Evolutionary conservation across 345 rosid species (phyloP), one percentile per base, ranked within the genome.

Genomic region (Eucalyptus pauciflora): DNA sequence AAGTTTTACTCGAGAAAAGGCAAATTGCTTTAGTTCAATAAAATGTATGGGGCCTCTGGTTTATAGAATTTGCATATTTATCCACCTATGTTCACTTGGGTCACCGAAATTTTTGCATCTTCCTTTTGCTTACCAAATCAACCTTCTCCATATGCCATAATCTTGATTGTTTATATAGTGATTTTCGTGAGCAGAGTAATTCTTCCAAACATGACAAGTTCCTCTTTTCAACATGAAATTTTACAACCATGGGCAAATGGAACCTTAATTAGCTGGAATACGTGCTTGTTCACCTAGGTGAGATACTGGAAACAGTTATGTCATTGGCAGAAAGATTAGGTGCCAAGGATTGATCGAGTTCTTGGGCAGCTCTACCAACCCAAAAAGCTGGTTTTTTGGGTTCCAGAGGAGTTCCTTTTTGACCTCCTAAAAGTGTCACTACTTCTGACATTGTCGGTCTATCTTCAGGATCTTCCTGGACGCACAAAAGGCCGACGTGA

Each of bases 401-500:
- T 13, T 87, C 86, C 3, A 90, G 88, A 83, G 89, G 90, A 50
- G 87, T 22, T 4, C 76, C 48, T 5, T 90, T 27, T 49, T 92
- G 93, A 83, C 91, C 92, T 80, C 91, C 89, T 62, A 94, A 64
- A 88, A 94, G 90, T 25, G 90, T 45, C 37, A 93, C 90, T 5
- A 90, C 93, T n/a, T 91, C 88, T 20, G 94, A 89, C 94, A 94
- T 94, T 62, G 93, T 92, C 24, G 96, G 96, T 85, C 95, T 91
- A 33, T 89, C 91, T 25, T 86, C 91, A 16, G 33, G 22, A 20
- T 69, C 64, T 87, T 69, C 86, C 22, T 85, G 54, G 52, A 85
- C 86, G 33, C 96, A 94, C 7, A 94, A 56, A 2, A 94, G 92
- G 18, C 96, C 94, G 41, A 94, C 92, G 13, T 93, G 94, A 37